Base-by-base conservation (phyloP, 2,329 filamentous ascomycete genomes). In the Ophiostoma sp. region DNA sequence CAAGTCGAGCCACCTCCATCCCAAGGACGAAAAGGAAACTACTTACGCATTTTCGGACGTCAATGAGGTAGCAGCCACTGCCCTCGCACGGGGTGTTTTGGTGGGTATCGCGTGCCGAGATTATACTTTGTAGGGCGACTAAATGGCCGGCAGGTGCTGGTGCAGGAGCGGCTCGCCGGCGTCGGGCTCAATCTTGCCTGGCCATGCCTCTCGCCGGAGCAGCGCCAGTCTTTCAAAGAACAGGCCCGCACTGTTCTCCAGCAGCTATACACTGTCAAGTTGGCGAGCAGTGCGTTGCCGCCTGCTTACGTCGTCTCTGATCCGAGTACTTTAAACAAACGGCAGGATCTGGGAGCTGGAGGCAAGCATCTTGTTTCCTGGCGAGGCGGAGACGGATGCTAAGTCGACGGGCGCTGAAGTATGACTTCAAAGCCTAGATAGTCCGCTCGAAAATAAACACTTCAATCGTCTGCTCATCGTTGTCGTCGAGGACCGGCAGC, bases 381-480 rank as follows among this genome's bases (percentile, higher is more conserved):
- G 27, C 27, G 27, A 27, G 27, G 27, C 27, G 27, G 27, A 27
- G 27, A 27, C 27, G 27, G 27, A 27, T 27, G 27, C 27, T 2
- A 27, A 27, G 1, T 27, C 27, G 27, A 27, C 27, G 27, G 2
- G 27, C 27, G 27, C 27, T 27, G 27, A 44, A 44, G 42, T 12
- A 44, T 44, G 42, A 6, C 8, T 52, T 8, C 2, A 0, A 18
- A 18, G 11, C 4, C 55, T 67, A 40, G 8, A 40, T 18, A n/a
- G 60, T 42, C 42, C 76, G 84, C 65, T 80, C 76, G 64, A 85
- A 82, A 1, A 85, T 73, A 72, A 85, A 86, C 42, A 86, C 75
- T 72, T 86, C 81, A 5, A 87, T 80, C 3, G 76, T 73, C 70
- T 86, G 78, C 4, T 76, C 74, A 42, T 81, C 79, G 4, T 74